Evolutionary conservation across 108 stramenopile species (phyloP).

Genomic region (Mediolabrus comicus): DNA sequence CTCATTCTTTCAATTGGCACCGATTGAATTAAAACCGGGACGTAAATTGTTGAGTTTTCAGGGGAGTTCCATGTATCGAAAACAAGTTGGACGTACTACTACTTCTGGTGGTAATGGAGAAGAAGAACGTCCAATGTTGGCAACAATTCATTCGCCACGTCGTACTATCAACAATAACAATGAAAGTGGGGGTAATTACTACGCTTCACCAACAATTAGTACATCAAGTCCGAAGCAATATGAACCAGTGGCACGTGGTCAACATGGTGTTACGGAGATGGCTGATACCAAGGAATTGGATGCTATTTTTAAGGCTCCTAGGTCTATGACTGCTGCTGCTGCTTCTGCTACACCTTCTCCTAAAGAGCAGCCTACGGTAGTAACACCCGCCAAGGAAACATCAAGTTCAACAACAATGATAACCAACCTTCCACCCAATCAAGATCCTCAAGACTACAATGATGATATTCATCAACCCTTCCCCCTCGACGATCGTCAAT

Average conservation of each 20-base stretch:
- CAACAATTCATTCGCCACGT: constrained; percentile 5
- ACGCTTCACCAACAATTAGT: background rate
- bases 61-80: constrained; percentile 25
- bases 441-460: background rate
- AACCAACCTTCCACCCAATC: background rate
- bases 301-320: constrained; percentile 40
- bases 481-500: constrained; percentile 42
- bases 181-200: background rate
- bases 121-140: background rate
- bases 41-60: constrained; percentile 31
- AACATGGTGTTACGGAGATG: constrained; percentile 39
- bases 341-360: background rate
- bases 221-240: constrained; percentile 5
- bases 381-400: constrained; percentile 2
- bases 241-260: constrained; percentile 2
- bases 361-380: background rate
- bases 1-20: background rate
- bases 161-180: background rate
- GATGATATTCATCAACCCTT: constrained; percentile 1
- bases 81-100: background rate
- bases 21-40: constrained; percentile 25
- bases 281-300: constrained; percentile 33
- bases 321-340: background rate
- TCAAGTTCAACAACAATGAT: background rate
- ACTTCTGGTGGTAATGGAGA: no score